These are phyloP conservation scores for Arabidopsis lyrata DNA, from an alignment of 441 rosid genomes.

Conservation along the genomic window DNA sequence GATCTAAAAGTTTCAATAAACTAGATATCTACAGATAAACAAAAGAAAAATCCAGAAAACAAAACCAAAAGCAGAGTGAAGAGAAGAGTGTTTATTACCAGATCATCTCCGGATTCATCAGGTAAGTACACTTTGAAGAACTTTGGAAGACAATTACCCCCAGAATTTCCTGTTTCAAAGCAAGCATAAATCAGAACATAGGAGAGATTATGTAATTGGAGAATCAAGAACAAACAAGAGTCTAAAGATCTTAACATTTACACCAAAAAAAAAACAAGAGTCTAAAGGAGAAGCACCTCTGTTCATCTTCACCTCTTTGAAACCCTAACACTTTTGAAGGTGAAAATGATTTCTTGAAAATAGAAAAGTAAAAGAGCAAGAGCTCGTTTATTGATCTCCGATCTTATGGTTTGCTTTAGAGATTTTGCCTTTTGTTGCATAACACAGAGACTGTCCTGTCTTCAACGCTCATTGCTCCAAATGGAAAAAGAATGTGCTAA, in stretches of 20 bases:
- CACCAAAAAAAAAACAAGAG: not conserved
- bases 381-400: not conserved
- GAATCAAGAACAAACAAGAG: conserved; percentile 19
- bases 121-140: conserved; percentile 42
- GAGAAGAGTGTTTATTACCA: conserved; percentile 23
- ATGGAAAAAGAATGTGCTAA: not conserved
- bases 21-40: not conserved
- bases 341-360: not conserved
- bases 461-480: conserved; percentile 6
- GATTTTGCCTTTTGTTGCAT: conserved; percentile 25
- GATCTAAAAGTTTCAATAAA: not conserved
- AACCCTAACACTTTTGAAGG: conserved; percentile 5
- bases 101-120: conserved; percentile 34
- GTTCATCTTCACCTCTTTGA: conserved; percentile 23
- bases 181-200: not conserved
- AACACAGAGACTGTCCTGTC: conserved; percentile 40
- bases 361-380: not conserved
- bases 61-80: conserved; percentile 16
- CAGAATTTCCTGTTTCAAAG: conserved; percentile 9
- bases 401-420: not conserved
- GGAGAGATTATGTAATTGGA: not conserved
- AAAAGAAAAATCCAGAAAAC: not conserved
- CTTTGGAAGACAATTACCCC: conserved; percentile 27
- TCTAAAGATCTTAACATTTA: not conserved
- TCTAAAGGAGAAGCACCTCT: conserved; percentile 27